Evolutionary conservation across 345 rosid species (phyloP), one percentile per base, ranked within the genome.

Genomic region (Erysimum cheiranthoides): DNA sequence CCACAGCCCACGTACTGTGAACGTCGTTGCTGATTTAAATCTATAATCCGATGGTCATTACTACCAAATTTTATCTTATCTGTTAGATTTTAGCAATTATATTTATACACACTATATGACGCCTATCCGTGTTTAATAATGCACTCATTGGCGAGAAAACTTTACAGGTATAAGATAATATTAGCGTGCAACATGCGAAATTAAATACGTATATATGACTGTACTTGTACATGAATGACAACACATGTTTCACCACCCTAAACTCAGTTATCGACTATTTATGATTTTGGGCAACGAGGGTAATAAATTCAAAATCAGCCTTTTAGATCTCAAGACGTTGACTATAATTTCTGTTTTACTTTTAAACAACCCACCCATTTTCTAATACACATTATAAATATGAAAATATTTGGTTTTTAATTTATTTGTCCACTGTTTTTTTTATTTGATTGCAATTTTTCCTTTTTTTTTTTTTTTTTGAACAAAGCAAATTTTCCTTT

Each of bases 171-270:
- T 67, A 75, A 3, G 34, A 75, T 75, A 74, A 30, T 68, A 30
- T 17, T 75, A 68, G 11, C 63, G 62, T 75, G 79, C 69, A 40
- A 68, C 79, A 60, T 68, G 79, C 34, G 74, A 75, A 60, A 60
- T 50, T 38, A 51, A 68, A 38, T 49, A 64, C 10, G 14, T 66
- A 12, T 43, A 45, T 14, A 32, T 32, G 66, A 34, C 39, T 40
- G 38, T 61, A 36, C 47, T 45, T 46, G 54, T 54, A 34, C 70
- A 21, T 42, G 9, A 14, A 28, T 47, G 59, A 74, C 47, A 53
- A 25, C 62, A 42, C 17, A 32, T 56, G 54, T 49, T 13, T 60
- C 52, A 7, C 10, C 52, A 7, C 10, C 42, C 66, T 31, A 17
- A 18, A 60, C 56, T 68, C 68, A 50, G 40, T 10, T 10, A 75